Evolutionary conservation across 805 yeast genomes (phyloP).

Genomic region (Huiozyma sinensis): DNA sequence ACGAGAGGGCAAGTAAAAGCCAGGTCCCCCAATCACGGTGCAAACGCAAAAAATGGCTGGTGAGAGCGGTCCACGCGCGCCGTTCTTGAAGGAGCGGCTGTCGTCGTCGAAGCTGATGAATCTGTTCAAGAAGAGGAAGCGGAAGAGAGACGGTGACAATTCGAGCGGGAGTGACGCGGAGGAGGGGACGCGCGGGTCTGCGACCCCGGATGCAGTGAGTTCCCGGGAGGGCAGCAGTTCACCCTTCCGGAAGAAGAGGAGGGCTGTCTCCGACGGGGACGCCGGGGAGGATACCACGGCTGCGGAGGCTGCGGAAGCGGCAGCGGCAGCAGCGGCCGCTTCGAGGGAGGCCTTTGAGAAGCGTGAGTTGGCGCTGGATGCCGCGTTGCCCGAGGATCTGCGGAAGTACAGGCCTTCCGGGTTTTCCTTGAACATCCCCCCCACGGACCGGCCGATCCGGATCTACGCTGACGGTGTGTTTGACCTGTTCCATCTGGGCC

Average conservation of each 20-base stretch:
- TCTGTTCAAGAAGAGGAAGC: constrained; percentile 23
- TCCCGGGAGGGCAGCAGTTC: constrained; percentile 1
- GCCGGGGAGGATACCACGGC: background rate
- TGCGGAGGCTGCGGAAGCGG: background rate
- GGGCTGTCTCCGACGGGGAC: background rate
- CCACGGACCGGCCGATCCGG: constrained; percentile 74
- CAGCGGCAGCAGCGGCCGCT: background rate
- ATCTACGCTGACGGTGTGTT: constrained; percentile 98
- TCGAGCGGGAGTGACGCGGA: constrained; percentile 8
- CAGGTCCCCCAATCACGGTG: background rate
- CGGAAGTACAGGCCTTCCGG: constrained; percentile 76
- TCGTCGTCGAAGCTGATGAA: constrained; percentile 26
- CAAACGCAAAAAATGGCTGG: too few species aligned
- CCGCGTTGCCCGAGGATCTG: constrained; percentile 53
- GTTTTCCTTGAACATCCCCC: constrained; percentile 69
- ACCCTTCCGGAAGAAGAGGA: too few species aligned
- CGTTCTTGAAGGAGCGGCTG: constrained; percentile 20
- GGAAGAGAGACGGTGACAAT: constrained; percentile 12
- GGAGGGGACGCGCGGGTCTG: too few species aligned
- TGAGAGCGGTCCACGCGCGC: constrained; percentile 8
- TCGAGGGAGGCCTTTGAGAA: constrained; percentile 5
- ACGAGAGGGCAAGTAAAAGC: background rate
- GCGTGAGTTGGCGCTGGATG: constrained; percentile 52
- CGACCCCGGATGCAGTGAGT: background rate
- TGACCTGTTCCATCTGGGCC: constrained; percentile 93